Evolutionary conservation across 306 rosid species (phyloP).

Genomic region (Vachellia pachyceras): DNA sequence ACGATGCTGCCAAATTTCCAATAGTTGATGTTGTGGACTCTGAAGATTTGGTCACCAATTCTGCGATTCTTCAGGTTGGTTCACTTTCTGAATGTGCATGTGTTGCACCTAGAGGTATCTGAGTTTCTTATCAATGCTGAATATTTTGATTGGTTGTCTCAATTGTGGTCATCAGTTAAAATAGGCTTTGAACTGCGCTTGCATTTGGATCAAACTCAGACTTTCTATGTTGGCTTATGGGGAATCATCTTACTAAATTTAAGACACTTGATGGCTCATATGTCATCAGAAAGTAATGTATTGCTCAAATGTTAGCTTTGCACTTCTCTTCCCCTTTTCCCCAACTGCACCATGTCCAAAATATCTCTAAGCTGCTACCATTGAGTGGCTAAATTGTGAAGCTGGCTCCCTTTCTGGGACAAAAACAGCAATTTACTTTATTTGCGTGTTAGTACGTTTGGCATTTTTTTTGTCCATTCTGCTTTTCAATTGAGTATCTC

Average conservation of each 20-base stretch:
- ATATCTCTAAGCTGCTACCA: background rate
- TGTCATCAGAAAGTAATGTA: background rate
- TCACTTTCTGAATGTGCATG: slow-evolving; percentile 3
- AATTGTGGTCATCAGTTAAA: slow-evolving; percentile 9
- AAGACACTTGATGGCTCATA: background rate
- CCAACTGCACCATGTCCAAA: background rate
- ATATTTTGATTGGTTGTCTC: slow-evolving; percentile 9
- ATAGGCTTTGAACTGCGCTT: slow-evolving; percentile 10
- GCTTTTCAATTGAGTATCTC: background rate
- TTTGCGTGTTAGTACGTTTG: background rate
- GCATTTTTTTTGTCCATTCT: background rate
- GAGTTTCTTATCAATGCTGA: slow-evolving; percentile 16
- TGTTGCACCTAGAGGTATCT: slow-evolving; percentile 12
- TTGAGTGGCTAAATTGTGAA: background rate
- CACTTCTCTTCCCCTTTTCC: background rate
- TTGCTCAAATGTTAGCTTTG: background rate
- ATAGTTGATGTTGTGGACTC: slow-evolving; percentile 79
- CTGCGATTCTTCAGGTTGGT: slow-evolving; percentile 82
- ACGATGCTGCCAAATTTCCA: slow-evolving; percentile 71
- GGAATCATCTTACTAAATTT: background rate
- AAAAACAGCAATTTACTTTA: background rate
- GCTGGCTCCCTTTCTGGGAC: background rate
- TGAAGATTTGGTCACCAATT: slow-evolving; percentile 73
- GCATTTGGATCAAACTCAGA: slow-evolving; percentile 1
- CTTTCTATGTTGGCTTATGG: background rate